Conservation (phyloP, 2,329 filamentous ascomycete species). For the Penicillium frequentans region DNA sequence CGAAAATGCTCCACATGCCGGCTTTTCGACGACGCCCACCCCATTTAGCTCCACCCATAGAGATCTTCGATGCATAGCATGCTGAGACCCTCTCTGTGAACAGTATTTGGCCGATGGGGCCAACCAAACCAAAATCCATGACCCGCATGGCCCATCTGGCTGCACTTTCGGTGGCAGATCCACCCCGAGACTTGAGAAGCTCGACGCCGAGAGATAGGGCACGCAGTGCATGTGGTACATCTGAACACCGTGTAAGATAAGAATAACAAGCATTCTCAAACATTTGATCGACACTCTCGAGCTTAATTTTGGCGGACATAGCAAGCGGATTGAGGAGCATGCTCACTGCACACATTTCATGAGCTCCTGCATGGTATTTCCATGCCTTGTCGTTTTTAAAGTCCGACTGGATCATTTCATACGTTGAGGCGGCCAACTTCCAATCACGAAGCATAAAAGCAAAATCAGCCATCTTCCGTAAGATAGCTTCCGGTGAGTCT, state of each 20-base stretch:
- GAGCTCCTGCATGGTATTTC: constrained; percentile 88
- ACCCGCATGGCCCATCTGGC: constrained; percentile 80
- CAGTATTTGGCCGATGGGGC: constrained; percentile 74
- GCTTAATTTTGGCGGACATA: constrained; percentile 70
- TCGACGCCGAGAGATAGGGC: constrained; percentile 76
- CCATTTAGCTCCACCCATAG: constrained; percentile 65
- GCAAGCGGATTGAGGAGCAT: constrained; percentile 74
- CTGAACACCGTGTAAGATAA: constrained; percentile 80
- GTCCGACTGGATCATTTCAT: constrained; percentile 84
- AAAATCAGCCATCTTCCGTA: constrained; percentile 92
- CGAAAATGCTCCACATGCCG: constrained; percentile 82
- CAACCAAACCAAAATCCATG: constrained; percentile 75
- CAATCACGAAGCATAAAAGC: constrained; percentile 96
- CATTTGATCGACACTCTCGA: constrained; percentile 81
- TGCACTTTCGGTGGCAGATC: constrained; percentile 79
- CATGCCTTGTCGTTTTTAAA: constrained; percentile 96
- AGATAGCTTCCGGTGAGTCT: constrained; percentile 81
- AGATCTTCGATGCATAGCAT: constrained; percentile 75
- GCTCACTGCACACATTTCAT: constrained; percentile 91
- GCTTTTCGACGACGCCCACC: constrained; percentile 79
- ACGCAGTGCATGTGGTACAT: constrained; percentile 77
- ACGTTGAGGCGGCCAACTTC: constrained; percentile 88
- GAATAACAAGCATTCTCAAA: constrained; percentile 90
- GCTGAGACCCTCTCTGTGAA: constrained; percentile 82
- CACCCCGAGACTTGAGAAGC: constrained; percentile 76